These are phyloP conservation scores for Pezicula radicicola DNA, from an alignment of 2,329 filamentous ascomycete genomes.

Conservation along the genomic window DNA sequence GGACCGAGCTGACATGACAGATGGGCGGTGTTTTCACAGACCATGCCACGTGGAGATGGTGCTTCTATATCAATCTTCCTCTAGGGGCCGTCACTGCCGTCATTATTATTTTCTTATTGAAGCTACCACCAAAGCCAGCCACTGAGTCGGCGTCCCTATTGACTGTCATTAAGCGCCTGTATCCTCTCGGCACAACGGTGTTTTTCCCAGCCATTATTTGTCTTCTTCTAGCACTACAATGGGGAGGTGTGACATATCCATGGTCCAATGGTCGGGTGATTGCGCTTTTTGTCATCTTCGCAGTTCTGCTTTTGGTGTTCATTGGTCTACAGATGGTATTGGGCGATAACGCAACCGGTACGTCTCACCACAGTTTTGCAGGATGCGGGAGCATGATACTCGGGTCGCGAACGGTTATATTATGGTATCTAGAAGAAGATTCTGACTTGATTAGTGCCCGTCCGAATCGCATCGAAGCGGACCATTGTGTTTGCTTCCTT, in stretches of 20 bases:
- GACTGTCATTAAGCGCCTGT: conserved; percentile 32
- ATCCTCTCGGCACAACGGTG: conserved; percentile 26
- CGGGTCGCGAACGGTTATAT: too few species aligned
- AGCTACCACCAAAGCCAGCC: neutral
- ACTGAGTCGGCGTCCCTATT: neutral
- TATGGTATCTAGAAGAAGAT: neutral
- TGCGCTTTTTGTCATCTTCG: conserved; percentile 22
- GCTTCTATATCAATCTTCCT: conserved; percentile 33
- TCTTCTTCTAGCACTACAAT: conserved; percentile 32
- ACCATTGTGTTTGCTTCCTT: conserved; percentile 25
- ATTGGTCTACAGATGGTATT: conserved; percentile 27
- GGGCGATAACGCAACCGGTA: conserved; percentile 27
- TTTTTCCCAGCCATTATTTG: too few species aligned
- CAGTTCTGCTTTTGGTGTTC: conserved; percentile 19
- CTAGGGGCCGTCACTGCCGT: conserved; percentile 25
- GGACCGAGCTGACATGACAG: neutral
- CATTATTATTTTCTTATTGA: conserved; percentile 20
- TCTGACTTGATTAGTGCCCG: conserved; percentile 27
- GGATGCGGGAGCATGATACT: too few species aligned
- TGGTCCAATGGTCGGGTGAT: conserved; percentile 29
- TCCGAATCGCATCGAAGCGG: conserved; percentile 31
- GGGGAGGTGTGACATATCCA: conserved; percentile 30
- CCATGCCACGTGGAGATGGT: conserved; percentile 22
- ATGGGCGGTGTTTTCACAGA: conserved; percentile 28
- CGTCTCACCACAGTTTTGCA: too few species aligned